A percentile compares a stretch with the other conserved stretches of the same genome.
Evolutionary conservation across 768 basidiomycete species (phyloP).

Genomic region (Mrakia frigida): DNA sequence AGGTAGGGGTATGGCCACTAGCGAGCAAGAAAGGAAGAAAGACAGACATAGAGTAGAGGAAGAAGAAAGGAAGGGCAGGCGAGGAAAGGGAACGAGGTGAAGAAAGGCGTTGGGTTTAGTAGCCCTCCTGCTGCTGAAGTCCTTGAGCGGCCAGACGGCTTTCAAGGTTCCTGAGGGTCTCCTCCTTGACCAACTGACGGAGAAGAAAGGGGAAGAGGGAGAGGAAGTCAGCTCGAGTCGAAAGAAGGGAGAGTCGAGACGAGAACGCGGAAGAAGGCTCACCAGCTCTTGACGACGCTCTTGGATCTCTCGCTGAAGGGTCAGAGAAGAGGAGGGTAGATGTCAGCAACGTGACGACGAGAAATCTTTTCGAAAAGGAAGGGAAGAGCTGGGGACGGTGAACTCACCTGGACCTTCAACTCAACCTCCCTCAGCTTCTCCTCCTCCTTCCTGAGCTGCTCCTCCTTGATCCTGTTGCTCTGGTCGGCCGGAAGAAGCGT

Average conservation of each 20-base stretch:
- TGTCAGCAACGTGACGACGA: not conserved
- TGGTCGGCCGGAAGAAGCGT: constrained; percentile 17
- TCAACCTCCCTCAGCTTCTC: constrained; percentile 61
- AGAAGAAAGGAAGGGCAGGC: not conserved
- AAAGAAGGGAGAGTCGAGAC: not conserved
- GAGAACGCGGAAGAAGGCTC: not conserved
- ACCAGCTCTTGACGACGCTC: constrained; percentile 31
- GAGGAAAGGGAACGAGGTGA: not conserved
- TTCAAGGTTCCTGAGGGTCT: constrained; percentile 30
- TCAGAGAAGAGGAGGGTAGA: not conserved
- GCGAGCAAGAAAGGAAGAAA: no score
- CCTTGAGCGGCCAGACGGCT: constrained; percentile 15
- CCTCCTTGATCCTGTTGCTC: constrained; percentile 78
- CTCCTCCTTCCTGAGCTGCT: constrained; percentile 93
- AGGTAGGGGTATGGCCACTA: no score
- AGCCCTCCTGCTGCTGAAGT: constrained; percentile 10
- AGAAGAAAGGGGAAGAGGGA: no score
- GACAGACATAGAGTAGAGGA: no score
- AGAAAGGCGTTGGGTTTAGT: not conserved
- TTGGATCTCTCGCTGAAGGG: constrained; percentile 23
- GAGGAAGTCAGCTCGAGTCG: no score
- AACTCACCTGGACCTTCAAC: constrained; percentile 20
- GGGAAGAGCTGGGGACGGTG: not conserved
- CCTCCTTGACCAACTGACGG: constrained; percentile 26
- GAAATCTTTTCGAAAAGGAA: not conserved